Conservation (phyloP, 2,329 filamentous ascomycete species). For the Biscogniauxia marginata region DNA sequence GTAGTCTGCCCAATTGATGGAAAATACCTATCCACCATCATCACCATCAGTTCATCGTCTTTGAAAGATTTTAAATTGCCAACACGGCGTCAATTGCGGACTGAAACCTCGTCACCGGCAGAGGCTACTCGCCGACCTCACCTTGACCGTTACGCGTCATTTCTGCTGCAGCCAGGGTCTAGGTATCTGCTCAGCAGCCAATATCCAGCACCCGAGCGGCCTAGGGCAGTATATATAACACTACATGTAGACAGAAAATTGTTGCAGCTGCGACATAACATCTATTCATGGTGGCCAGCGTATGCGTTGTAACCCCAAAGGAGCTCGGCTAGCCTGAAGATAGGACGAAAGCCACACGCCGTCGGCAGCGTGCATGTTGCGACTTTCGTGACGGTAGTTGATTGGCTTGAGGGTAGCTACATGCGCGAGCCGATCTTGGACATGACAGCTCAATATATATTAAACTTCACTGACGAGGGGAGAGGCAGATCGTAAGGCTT, state of each 20-base stretch:
- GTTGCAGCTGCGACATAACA: not conserved
- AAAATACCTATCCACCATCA: not conserved
- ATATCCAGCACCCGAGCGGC: not conserved
- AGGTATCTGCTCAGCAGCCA: not conserved
- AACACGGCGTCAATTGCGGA: not conserved
- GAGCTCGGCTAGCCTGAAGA: slow-evolving; percentile 1
- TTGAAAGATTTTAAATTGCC: not conserved
- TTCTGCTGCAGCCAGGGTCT: not conserved
- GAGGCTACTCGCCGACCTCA: not conserved
- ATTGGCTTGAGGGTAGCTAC: slow-evolving; percentile 24
- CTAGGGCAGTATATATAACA: not conserved
- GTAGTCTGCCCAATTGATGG: not conserved
- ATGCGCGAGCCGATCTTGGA: slow-evolving; percentile 16
- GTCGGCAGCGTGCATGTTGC: slow-evolving; percentile 21
- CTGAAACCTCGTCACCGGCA: not conserved
- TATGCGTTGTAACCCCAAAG: not conserved
- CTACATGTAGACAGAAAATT: not conserved
- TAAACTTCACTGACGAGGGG: slow-evolving; percentile 8
- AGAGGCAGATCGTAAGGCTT: slow-evolving; percentile 8
- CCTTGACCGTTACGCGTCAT: not conserved
- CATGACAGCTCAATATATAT: slow-evolving; percentile 15
- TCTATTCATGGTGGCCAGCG: not conserved
- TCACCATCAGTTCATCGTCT: not conserved
- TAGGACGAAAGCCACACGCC: slow-evolving; percentile 16
- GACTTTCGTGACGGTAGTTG: slow-evolving; percentile 19